Base-by-base conservation (phyloP, 2,329 filamentous ascomycete genomes). In the Aureobasidium subglaciale region DNA sequence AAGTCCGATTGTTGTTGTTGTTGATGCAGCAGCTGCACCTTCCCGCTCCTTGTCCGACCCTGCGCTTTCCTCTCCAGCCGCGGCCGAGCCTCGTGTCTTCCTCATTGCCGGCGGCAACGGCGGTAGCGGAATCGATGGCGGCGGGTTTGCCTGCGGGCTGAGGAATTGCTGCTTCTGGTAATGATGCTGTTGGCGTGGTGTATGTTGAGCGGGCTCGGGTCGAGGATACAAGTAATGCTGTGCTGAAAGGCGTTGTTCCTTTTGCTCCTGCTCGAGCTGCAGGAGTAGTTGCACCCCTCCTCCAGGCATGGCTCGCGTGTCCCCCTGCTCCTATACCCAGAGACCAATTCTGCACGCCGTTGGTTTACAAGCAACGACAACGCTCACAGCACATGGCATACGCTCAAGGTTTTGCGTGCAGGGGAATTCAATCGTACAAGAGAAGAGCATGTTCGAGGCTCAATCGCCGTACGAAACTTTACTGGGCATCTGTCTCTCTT, bases 121-220 rank as follows among this genome's bases (percentile, higher is more conserved):
- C 43, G 54, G 54, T 27, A 56, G 42, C 24, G 54, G 54, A 16
- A 56, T 56, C 16, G 54, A 48, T 2, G 54, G 54, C 25, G 54
- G 54, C 38, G 42, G 48, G 13, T 41, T 35, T n/a, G 34, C 20
- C 20, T 34, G 40, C n/a, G 24, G 29, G 41, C 27, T 46, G 41
- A 45, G 53, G 22, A 20, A 34, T 25, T 40, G 50, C 16, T 27
- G 37, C 7, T 15, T 18, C 6, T 37, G 35, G 35, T 53, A 35
- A 24, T 41, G 48, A 35, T 24, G 29, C 30, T 49, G 46, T 6
- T 40, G 24, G 15, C 13, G 32, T 18, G 16, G 22, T 15, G 22
- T n/a, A n/a, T n/a, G n/a, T 20, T n/a, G 20, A 24, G 40, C 6
- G 5, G 22, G 18, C n/a, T 27, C 24, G 16, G 45, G 49, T 1